Evolutionary conservation across 2,329 filamentous ascomycete genomes (phyloP), one percentile per base, ranked within the genome.

Genomic region (Xylariaceae sp.): DNA sequence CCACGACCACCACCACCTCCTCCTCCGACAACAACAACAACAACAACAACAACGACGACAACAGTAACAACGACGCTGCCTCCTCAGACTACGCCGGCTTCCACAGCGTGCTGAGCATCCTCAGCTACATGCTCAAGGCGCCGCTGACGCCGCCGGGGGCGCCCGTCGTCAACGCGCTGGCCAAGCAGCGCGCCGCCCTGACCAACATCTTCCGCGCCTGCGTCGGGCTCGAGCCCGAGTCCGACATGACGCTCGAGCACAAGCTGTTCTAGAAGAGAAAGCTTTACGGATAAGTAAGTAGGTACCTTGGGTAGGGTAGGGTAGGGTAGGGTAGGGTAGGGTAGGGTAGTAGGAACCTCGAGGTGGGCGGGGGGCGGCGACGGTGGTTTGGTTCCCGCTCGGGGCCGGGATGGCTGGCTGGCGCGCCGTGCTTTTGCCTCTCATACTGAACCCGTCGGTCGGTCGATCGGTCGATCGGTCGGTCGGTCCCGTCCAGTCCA

Each of bases 201-300:
- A 92, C 85, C 63, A 98, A 98, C 72, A 95, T 98, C 66, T 94
- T 98, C 80, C 88, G 90, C 55, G 92, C 92, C 46, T 96, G 90
- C 56, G 82, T 98, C 52, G 92, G 92, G 46, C 76, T 98, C 40
- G 86, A 95, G 73, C 92, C 92, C 12, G 92, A 98, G 75, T 92
- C 82, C 37, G 92, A 98, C 61, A 98, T 98, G 92, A 95, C 89
- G 25, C 76, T 96, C 33, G 92, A 98, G 75, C 90, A 96, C 72
- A 98, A 96, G 79, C 76, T 96, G 45, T 89, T 95, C 59, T 85
- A 75, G 61, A 16, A 8, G 21, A 12, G 21, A 7, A 7, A 25
- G 15, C 7, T 38, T 26, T 24, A 10, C 6, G 9, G 15, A 15
- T 12, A 14, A 16, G n/a, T 16, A 14, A 18, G 14, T 3, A 11